Evolutionary conservation across 129 eudicot species (phyloP).

Genomic region (Smallanthus sonchifolius): DNA sequence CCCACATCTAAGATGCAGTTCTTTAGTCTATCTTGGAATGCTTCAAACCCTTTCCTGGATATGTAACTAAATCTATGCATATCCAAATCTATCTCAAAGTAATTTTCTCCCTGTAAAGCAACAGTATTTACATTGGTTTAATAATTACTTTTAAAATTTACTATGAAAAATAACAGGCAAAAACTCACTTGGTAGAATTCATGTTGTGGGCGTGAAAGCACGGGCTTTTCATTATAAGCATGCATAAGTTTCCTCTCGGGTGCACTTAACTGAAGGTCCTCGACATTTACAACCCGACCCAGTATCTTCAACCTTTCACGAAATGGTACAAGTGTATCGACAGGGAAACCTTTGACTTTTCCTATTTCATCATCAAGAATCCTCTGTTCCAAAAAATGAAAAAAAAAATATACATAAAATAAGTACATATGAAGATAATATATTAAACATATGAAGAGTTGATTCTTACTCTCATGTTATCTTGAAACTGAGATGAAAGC

Average conservation of each 20-base stretch:
- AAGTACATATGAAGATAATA: background rate
- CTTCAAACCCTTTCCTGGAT: slow-evolving; percentile 86
- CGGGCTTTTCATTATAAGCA: slow-evolving; percentile 94
- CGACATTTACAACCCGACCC: slow-evolving; percentile 92
- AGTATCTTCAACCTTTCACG: slow-evolving; percentile 91
- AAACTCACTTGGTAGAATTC: slow-evolving; percentile 70
- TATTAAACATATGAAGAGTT: background rate
- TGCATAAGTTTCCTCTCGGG: slow-evolving; percentile 89
- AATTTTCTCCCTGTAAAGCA: slow-evolving; percentile 74
- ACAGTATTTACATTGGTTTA: background rate
- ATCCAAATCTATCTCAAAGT: slow-evolving; percentile 91
- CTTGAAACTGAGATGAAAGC: slow-evolving; percentile 73
- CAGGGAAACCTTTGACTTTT: slow-evolving; percentile 78
- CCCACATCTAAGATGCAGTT: slow-evolving; percentile 80
- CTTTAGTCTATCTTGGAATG: slow-evolving; percentile 76
- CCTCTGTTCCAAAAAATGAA: slow-evolving; percentile 40
- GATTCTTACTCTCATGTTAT: slow-evolving; percentile 69
- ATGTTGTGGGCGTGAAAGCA: slow-evolving; percentile 97
- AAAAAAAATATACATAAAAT: background rate
- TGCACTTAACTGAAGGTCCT: slow-evolving; percentile 74
- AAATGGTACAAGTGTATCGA: slow-evolving; percentile 64
- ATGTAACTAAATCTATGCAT: slow-evolving; percentile 97
- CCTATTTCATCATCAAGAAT: slow-evolving; percentile 80
- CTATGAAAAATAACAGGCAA: background rate
- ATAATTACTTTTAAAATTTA: background rate